phyloP scores from a whole-genome alignment of 495 filamentous ascomycete genomes.

The Cercophora scortea region DNA sequence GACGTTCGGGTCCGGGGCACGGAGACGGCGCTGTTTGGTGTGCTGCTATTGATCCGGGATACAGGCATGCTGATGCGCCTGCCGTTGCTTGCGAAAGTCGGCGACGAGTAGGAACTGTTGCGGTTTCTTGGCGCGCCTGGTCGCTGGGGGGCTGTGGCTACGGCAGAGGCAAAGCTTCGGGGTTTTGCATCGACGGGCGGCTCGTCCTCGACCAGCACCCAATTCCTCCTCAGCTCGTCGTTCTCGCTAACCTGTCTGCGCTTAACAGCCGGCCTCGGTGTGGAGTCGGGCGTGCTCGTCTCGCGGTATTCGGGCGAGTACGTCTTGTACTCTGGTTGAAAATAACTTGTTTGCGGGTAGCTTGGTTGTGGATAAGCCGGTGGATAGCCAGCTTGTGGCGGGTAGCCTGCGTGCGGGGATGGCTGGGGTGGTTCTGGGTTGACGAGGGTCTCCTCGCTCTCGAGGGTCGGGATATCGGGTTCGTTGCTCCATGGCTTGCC shows the following conservation, averaged over 20 bases:
- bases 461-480: slow-evolving; percentile 18
- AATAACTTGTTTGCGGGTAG: no score
- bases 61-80: slow-evolving; percentile 33
- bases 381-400: not conserved
- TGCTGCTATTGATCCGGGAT: slow-evolving; percentile 22
- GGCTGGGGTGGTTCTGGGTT: not conserved
- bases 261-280: slow-evolving; percentile 41
- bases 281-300: slow-evolving; percentile 30
- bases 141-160: slow-evolving; percentile 6
- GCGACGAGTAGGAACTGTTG: no score
- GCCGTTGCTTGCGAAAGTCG: slow-evolving; percentile 10
- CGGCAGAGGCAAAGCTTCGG: slow-evolving; percentile 10
- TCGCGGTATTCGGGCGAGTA: slow-evolving; percentile 20
- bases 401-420: not conserved
- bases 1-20: slow-evolving; percentile 18
- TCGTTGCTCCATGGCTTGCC: slow-evolving; percentile 22
- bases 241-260: slow-evolving; percentile 41
- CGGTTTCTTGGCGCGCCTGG: no score
- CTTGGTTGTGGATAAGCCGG: not conserved
- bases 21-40: not conserved
- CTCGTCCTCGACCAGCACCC: slow-evolving; percentile 62
- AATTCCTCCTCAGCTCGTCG: slow-evolving; percentile 56
- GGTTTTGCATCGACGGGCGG: slow-evolving; percentile 13
- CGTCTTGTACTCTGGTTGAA: slow-evolving; percentile 6
- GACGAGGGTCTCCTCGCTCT: slow-evolving; percentile 9